phyloP scores from a whole-genome alignment of 2,329 filamentous ascomycete species.

The Chaetomiaceae sp. region DNA sequence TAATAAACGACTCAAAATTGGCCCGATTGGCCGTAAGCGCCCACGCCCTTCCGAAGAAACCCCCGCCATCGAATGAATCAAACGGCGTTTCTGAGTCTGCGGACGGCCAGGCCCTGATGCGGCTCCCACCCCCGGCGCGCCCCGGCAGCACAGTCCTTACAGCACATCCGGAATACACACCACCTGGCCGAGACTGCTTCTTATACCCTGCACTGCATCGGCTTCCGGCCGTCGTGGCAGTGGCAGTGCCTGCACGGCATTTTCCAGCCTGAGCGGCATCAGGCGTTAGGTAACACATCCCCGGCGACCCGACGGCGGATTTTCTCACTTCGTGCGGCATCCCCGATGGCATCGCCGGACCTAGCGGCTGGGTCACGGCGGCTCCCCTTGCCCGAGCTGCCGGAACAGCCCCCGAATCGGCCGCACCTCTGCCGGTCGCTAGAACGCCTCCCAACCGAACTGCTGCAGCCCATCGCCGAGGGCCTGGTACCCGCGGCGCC shows the following conservation, averaged over 20 bases:
- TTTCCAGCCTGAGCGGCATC: neutral
- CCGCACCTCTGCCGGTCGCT: constrained; percentile 9
- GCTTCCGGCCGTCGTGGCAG: neutral
- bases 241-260: constrained; percentile 6
- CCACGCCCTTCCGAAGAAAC: constrained; percentile 12
- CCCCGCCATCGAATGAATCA: constrained; percentile 10
- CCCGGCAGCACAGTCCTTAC: neutral
- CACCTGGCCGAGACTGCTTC: neutral
- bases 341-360: constrained; percentile 18
- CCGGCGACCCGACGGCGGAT: neutral
- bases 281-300: too few species aligned
- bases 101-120: constrained; percentile 5
- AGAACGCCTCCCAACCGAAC: constrained; percentile 25
- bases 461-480: constrained; percentile 26
- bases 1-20: constrained; percentile 17
- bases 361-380: constrained; percentile 6
- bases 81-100: neutral
- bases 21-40: constrained; percentile 21
- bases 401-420: neutral
- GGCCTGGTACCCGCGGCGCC: constrained; percentile 22
- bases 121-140: constrained; percentile 10
- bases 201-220: constrained; percentile 4
- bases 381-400: too few species aligned
- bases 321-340: neutral
- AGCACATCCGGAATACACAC: too few species aligned